Base-by-base conservation (phyloP, 257 asterid species). In the Salvia hispanica region DNA sequence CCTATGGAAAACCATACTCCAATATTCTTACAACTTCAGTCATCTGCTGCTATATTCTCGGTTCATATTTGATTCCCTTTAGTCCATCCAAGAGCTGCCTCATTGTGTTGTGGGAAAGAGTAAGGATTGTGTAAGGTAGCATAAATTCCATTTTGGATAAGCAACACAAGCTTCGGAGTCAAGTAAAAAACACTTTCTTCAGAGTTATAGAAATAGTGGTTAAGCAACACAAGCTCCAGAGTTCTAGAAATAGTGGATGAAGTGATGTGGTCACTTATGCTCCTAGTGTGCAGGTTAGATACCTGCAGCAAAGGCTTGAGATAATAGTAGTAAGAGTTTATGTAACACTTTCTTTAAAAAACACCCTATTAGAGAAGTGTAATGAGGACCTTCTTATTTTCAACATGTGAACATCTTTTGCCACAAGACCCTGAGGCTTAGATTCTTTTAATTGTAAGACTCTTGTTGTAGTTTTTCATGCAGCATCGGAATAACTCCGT, bases 281-380 rank as follows among this genome's bases (percentile, higher is more conserved):
- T 51, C 21, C 4, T 11, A 31, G 10, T 48, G 37, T 40, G 33
- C 61, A 21, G 37, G 61, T 43, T 70, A 44, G 45, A 25, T 25
- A 31, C 55, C 18, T n/a, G 4, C 14, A 44, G 7, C 46, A n/a
- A 25, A 28, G 46, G 34, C 42, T 36, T 55, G 31, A 25, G 2
- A 21, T 21, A 25, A 25, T 16, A 56, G 37, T n/a, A 15, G 4
- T 67, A 34, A 62, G 58, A 34, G 54, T 50, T 45, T 37, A 58
- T 36, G 9, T 48, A 18, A 37, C 74, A 59, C 67, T 39, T 47
- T 65, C 31, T 12, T 50, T 47, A 52, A 14, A 73, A 66, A 51
- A 34, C 37, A 50, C 12, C 57, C 10, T 52, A 59, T 21, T 42
- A 16, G 3, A 8, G 13, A 51, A 64, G 11, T 50, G 42, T 68